Evolutionary conservation across 2,329 filamentous ascomycete genomes (phyloP), one percentile per base, ranked within the genome.

Genomic region (Pyrenochaeta sp.): DNA sequence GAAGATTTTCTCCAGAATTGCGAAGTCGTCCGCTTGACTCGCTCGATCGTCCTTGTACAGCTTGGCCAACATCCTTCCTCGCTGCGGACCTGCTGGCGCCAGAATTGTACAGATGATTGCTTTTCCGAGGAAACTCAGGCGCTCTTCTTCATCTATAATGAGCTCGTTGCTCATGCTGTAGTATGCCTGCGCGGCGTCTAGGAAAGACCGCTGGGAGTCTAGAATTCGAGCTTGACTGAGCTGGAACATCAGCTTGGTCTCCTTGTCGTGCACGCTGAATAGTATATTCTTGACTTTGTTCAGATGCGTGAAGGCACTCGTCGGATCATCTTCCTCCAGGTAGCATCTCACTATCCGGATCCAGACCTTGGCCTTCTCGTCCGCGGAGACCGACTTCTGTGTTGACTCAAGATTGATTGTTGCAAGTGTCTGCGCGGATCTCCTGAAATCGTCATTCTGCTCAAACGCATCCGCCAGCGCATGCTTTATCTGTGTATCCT

Each of bases 1-100:
- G 77, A 96, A 97, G 87, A 99, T 98, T 83, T 98, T 98, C 82
- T 98, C 95, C 13, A 99, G 82, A 52, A 99, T 97, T 48, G 88
- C 84, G 73, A 91, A 94, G 79, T 98, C 92, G 32, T 90, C 86
- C 2, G 95, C 86, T 49, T 88, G 86, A 3, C 84, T 82, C 0
- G 91, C 86, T 30, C 95, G 87, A 65, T 98, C 95, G 77, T 99
- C 95, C 78, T 96, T 97, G 85, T 97, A 97, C 13, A 99, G 82
- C 52, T 91, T 89, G 4, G 88, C 92, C 19, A 99, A 85, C 43
- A 90, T 88, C 46, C 91, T 88, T 62, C 90, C 92, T 52, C 95
- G 88, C 71, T 89, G 84, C 0, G 95, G 95, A 0, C 95, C 95
- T 0, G 95, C 95, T 1, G 94, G 94, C 0, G 93, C 93, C 2